A percentile compares a stretch with the other conserved stretches of the same genome.
phyloP scores from a whole-genome alignment of 305 asterid genomes.

The Solanum hybrid region DNA sequence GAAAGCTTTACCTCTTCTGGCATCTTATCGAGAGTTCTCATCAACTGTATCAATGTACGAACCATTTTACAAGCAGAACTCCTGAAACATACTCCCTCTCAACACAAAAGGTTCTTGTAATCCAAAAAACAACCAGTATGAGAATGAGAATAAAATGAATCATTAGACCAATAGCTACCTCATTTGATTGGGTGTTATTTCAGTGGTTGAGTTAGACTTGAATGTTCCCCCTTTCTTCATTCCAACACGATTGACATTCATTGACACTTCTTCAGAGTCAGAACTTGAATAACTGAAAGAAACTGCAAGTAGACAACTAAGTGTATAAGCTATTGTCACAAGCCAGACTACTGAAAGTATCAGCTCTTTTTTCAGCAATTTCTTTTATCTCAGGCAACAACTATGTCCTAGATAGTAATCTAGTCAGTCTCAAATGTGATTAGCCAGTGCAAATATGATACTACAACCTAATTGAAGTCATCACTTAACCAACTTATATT shows the following conservation, averaged over 20 bases:
- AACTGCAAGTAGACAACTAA: slow-evolving; percentile 34
- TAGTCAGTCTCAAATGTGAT: neutral
- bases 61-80: slow-evolving; percentile 91
- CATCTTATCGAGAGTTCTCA: slow-evolving; percentile 97
- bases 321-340: neutral
- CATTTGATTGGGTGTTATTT: slow-evolving; percentile 84
- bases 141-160: slow-evolving; percentile 1
- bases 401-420: neutral
- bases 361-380: neutral
- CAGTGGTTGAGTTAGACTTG: slow-evolving; percentile 54
- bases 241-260: slow-evolving; percentile 77
- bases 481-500: slow-evolving; percentile 4
- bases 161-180: slow-evolving; percentile 32
- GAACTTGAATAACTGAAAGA: slow-evolving; percentile 74
- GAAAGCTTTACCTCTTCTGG: slow-evolving; percentile 66
- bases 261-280: slow-evolving; percentile 77
- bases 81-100: slow-evolving; percentile 35
- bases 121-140: slow-evolving; percentile 5
- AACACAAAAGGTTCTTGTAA: slow-evolving; percentile 7
- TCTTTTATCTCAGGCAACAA: neutral
- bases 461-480: neutral
- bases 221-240: slow-evolving; percentile 68
- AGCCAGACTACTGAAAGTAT: neutral
- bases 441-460: neutral
- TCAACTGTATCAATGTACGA: slow-evolving; percentile 69